phyloP scores from a whole-genome alignment of 306 rosid genomes.

The Astragalus glycyphyllos region DNA sequence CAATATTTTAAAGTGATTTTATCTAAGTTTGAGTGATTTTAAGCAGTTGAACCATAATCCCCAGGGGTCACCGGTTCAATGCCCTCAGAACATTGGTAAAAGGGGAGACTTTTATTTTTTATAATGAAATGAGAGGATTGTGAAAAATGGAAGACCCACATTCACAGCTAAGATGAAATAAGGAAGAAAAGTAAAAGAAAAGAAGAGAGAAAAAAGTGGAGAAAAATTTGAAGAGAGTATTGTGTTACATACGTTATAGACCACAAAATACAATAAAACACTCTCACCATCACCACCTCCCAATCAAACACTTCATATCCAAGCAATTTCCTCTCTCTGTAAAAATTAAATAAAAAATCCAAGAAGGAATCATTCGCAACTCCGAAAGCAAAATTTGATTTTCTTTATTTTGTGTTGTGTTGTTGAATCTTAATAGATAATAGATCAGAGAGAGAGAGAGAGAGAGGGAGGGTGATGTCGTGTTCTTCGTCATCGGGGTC shows the following conservation, averaged over 20 bases:
- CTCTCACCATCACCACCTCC: slow-evolving; percentile 5
- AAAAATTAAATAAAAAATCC: background rate
- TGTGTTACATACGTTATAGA: slow-evolving; percentile 13
- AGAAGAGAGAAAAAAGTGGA: slow-evolving; percentile 67
- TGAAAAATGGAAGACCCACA: slow-evolving; percentile 46
- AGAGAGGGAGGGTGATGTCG: slow-evolving; percentile 62
- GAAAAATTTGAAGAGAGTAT: slow-evolving; percentile 36
- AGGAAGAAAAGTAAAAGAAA: slow-evolving; percentile 3
- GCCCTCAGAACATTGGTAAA: too few species aligned
- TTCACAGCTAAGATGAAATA: slow-evolving; percentile 5
- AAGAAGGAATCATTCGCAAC: slow-evolving; percentile 10
- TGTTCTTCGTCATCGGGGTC: slow-evolving; percentile 93
- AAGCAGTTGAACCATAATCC: too few species aligned
- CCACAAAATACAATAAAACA: slow-evolving; percentile 33
- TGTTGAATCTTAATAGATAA: slow-evolving; percentile 39
- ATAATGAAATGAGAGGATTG: background rate
- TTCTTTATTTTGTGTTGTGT: background rate
- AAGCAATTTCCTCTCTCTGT: slow-evolving; percentile 25
- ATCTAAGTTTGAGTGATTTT: too few species aligned
- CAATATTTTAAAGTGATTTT: too few species aligned
- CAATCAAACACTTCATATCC: slow-evolving; percentile 24
- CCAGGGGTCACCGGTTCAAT: too few species aligned
- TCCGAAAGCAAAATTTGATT: slow-evolving; percentile 8
- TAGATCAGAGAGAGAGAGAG: slow-evolving; percentile 46
- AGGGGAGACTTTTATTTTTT: too few species aligned